Evolutionary conservation across 78 protist genomes (phyloP).

Genomic region (Dictyostelium firmibasis): DNA sequence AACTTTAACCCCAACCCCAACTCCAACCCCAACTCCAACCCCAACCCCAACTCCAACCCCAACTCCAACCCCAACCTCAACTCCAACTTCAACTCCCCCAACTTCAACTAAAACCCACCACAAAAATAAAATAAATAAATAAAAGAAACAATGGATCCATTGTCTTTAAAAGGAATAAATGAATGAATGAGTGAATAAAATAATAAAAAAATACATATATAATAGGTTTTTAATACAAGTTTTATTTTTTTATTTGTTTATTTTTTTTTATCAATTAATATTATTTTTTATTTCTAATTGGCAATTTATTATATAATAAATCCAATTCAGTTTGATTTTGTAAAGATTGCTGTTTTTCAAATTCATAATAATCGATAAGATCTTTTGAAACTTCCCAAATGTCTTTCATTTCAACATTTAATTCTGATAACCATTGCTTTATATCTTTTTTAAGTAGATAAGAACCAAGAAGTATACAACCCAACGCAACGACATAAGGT

Average conservation of each 20-base stretch:
- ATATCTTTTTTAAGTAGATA: slow-evolving; percentile 44
- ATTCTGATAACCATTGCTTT: slow-evolving; percentile 73
- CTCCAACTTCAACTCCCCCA: neutral
- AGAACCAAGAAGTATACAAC: slow-evolving; percentile 68
- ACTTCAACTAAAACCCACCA: neutral
- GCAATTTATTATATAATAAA: slow-evolving; percentile 11
- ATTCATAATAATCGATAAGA: slow-evolving; percentile 63
- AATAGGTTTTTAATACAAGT: neutral
- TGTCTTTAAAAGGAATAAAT: too few relatives aligned
- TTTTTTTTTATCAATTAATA: neutral
- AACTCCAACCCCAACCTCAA: neutral
- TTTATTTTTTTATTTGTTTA: neutral
- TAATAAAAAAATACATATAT: neutral
- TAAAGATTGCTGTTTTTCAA: slow-evolving; percentile 22
- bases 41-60: neutral
- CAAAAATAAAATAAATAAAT: neutral
- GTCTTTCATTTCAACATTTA: slow-evolving; percentile 81
- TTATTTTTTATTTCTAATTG: slow-evolving; percentile 44
- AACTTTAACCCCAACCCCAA: neutral
- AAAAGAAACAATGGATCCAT: neutral
- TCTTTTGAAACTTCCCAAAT: slow-evolving; percentile 79
- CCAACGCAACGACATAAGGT: slow-evolving; percentile 78
- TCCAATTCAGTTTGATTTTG: neutral
- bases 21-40: neutral
- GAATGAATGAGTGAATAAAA: neutral